phyloP scores from a whole-genome alignment of 768 basidiomycete genomes.

The Solioccasus polychromus region DNA sequence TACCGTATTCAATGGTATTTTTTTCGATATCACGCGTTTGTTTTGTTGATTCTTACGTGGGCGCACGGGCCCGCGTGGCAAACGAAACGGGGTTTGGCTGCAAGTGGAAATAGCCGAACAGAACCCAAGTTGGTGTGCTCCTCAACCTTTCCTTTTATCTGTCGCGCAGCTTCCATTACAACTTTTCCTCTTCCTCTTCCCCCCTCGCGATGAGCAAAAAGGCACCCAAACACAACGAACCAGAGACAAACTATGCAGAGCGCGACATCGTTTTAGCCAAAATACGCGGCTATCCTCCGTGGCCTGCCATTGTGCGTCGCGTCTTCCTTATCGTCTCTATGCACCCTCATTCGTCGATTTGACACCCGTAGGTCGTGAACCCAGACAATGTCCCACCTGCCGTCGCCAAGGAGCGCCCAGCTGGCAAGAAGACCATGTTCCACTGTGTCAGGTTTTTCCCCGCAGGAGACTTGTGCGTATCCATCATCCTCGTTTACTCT shows the following conservation, averaged over 20 bases:
- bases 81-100: constrained; percentile 37
- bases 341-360: constrained; percentile 10
- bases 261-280: constrained; percentile 91
- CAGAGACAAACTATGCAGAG: constrained; percentile 51
- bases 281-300: constrained; percentile 90
- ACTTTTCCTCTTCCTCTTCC: constrained; percentile 15
- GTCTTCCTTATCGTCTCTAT: constrained; percentile 17
- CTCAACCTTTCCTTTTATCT: constrained; percentile 40
- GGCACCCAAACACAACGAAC: constrained; percentile 38
- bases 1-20: constrained; percentile 31
- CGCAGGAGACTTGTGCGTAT: constrained; percentile 84
- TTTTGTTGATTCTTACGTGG: constrained; percentile 38
- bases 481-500: constrained; percentile 11
- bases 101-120: constrained; percentile 39
- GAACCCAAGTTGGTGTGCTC: constrained; percentile 38
- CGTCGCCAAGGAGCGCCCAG: constrained; percentile 71
- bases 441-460: constrained; percentile 91
- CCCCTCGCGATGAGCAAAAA: constrained; percentile 49
- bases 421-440: constrained; percentile 64
- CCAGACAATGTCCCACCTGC: constrained; percentile 56
- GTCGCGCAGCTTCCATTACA: constrained; percentile 28
- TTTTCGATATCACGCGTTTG: constrained; percentile 29
- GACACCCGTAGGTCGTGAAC: constrained; percentile 66
- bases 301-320: constrained; percentile 88
- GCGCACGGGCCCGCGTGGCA: constrained; percentile 40